Conservation (phyloP, 345 rosid species). For the Gossypium herbaceum region DNA sequence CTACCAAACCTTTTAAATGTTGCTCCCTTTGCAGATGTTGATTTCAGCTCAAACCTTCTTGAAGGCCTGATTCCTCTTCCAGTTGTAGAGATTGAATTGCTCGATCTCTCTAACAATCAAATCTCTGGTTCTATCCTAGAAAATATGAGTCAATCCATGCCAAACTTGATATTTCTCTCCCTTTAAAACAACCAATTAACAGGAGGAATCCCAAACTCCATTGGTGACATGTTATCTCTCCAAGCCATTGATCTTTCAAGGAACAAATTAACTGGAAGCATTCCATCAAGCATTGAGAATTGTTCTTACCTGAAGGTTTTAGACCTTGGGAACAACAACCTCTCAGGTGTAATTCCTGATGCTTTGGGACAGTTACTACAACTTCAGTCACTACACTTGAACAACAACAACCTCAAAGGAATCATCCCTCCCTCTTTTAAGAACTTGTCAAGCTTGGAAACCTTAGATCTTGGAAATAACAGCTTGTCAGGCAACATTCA, state of each 20-base stretch:
- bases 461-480: conserved; percentile 40
- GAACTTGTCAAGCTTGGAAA: conserved; percentile 30
- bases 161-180: conserved; percentile 24
- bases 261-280: conserved; percentile 30
- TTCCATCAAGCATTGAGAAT: conserved; percentile 30
- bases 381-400: conserved; percentile 28
- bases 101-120: conserved; percentile 35
- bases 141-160: conserved; percentile 21
- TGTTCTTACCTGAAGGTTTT: conserved; percentile 25
- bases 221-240: conserved; percentile 29
- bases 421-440: conserved; percentile 28
- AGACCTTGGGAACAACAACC: conserved; percentile 29
- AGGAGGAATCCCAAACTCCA: conserved; percentile 33
- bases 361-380: conserved; percentile 27
- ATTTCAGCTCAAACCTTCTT: conserved; percentile 31
- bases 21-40: conserved; percentile 27
- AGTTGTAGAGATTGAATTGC: conserved; percentile 14
- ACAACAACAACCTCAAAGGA: conserved; percentile 32
- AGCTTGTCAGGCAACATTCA: conserved; percentile 29
- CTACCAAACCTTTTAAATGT: conserved; percentile 22
- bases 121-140: conserved; percentile 29
- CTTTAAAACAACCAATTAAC: conserved; percentile 28
- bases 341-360: conserved; percentile 29
- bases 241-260: conserved; percentile 35
- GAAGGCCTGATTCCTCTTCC: conserved; percentile 28